These are phyloP conservation scores for Vanilla planifolia DNA, from an alignment of 106 monocot species.

Conservation along the genomic window DNA sequence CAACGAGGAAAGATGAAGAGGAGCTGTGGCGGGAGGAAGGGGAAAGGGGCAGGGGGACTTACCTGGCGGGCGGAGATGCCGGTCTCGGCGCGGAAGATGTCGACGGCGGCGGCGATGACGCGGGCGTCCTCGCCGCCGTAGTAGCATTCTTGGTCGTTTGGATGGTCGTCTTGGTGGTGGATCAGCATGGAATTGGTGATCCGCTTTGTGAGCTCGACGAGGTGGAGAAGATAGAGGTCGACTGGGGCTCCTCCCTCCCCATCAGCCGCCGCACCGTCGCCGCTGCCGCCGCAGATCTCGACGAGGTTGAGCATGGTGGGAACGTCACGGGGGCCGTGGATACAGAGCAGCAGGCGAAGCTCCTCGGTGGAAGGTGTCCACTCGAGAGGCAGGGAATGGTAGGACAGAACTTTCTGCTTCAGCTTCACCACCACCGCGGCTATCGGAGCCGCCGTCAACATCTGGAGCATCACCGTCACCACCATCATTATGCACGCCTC, in stretches of 20 bases:
- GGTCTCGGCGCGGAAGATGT: constrained; percentile 29
- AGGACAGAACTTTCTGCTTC: constrained; percentile 15
- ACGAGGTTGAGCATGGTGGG: constrained; percentile 70
- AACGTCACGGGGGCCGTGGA: constrained; percentile 54
- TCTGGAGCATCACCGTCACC: constrained; percentile 35
- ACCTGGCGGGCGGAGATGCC: constrained; percentile 31
- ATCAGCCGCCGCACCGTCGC: neutral
- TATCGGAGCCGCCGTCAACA: constrained; percentile 37
- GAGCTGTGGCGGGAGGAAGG: too few species aligned
- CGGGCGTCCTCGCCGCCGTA: constrained; percentile 10
- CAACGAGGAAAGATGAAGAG: constrained; percentile 3
- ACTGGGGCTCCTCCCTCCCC: constrained; percentile 16
- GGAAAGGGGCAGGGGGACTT: neutral
- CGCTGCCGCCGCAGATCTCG: constrained; percentile 60
- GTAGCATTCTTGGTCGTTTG: constrained; percentile 35
- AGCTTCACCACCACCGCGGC: constrained; percentile 23
- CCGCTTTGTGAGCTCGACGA: constrained; percentile 62
- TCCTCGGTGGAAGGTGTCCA: constrained; percentile 21
- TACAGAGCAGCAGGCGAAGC: constrained; percentile 71
- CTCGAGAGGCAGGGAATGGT: constrained; percentile 24
- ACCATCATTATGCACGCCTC: constrained; percentile 20
- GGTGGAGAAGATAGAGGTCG: constrained; percentile 57
- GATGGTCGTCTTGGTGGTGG: constrained; percentile 46
- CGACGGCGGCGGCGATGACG: constrained; percentile 51
- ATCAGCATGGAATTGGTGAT: constrained; percentile 46